Percentiles rank a stretch among this genome's conserved stretches.
Evolutionary conservation across 805 yeast genomes (phyloP).

Genomic region (Hanseniaspora lindneri): DNA sequence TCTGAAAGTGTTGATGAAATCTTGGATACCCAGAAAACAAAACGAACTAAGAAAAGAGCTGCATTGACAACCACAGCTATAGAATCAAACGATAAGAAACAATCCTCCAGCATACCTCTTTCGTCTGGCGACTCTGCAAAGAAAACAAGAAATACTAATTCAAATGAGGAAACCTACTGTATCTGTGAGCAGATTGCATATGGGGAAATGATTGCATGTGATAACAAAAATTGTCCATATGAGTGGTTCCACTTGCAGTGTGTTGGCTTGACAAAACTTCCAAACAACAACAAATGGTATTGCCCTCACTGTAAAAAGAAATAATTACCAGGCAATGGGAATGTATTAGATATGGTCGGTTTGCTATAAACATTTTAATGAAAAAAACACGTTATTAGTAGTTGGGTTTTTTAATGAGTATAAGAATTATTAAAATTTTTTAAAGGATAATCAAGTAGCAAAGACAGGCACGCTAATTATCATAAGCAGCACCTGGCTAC

Average conservation of each 20-base stretch:
- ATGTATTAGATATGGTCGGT: no score
- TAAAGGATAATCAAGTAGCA: no score
- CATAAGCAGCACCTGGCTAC: no score
- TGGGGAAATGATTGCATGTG: constrained; percentile 99
- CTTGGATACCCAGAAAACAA: constrained; percentile 20
- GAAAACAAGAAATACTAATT: constrained; percentile 27
- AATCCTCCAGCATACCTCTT: constrained; percentile 11
- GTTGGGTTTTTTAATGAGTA: no score
- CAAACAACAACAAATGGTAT: constrained; percentile 67
- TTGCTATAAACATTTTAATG: no score
- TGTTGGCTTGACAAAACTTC: constrained; percentile 73
- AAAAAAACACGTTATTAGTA: no score
- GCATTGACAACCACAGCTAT: constrained; percentile 10
- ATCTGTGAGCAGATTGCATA: constrained; percentile 94
- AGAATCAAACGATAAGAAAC: constrained; percentile 21
- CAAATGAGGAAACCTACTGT: constrained; percentile 72
- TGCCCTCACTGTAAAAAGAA: constrained; percentile 48
- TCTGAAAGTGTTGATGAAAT: constrained; percentile 23
- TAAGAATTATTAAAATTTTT: no score
- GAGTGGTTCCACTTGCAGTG: constrained; percentile 97
- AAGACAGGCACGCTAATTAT: no score
- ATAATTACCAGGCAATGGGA: no score
- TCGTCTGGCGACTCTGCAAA: constrained; percentile 21
- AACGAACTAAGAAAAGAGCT: constrained; percentile 16
- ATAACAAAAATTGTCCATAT: constrained; percentile 78